Conservation (phyloP, 805 yeast genomes). For the Zygoascus flipseniorum region DNA sequence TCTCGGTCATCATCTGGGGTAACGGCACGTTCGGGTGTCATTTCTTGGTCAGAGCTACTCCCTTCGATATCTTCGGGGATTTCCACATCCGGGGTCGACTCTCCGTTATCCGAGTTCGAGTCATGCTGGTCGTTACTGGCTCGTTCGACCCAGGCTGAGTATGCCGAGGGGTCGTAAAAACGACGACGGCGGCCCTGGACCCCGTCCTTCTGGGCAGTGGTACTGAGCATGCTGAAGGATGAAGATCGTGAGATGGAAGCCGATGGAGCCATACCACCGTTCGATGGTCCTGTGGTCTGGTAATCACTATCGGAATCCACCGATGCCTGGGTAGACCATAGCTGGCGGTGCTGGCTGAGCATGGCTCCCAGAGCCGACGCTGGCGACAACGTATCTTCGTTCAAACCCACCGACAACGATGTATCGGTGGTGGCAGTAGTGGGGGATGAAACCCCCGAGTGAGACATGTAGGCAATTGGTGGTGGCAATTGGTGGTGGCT, state of each 20-base stretch:
- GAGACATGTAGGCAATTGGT: background rate
- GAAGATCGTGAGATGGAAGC: slow-evolving; percentile 53
- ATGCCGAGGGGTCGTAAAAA: slow-evolving; percentile 30
- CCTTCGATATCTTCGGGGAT: background rate
- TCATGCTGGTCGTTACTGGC: slow-evolving; percentile 1
- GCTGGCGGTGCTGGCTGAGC: background rate
- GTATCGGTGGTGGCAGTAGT: background rate
- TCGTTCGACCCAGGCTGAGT: slow-evolving; percentile 12
- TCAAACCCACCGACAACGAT: background rate
- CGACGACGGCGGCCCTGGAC: slow-evolving; percentile 54
- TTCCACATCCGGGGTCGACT: background rate
- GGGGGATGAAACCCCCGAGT: background rate
- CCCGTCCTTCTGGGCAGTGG: slow-evolving; percentile 69
- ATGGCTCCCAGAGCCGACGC: background rate
- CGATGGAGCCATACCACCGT: slow-evolving; percentile 26
- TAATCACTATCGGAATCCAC: slow-evolving; percentile 23
- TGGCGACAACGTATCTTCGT: background rate
- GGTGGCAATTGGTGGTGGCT: no score
- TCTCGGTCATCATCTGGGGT: background rate
- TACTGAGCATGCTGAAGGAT: slow-evolving; percentile 55
- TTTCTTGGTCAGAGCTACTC: background rate
- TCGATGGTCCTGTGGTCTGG: slow-evolving; percentile 11
- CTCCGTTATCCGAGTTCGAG: background rate
- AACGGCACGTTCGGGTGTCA: background rate
- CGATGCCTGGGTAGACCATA: slow-evolving; percentile 17